A percentile compares a stretch with the other conserved stretches of the same genome.
Conservation (phyloP, 176 grass and related monocot genomes). For the Triticum urartu region DNA sequence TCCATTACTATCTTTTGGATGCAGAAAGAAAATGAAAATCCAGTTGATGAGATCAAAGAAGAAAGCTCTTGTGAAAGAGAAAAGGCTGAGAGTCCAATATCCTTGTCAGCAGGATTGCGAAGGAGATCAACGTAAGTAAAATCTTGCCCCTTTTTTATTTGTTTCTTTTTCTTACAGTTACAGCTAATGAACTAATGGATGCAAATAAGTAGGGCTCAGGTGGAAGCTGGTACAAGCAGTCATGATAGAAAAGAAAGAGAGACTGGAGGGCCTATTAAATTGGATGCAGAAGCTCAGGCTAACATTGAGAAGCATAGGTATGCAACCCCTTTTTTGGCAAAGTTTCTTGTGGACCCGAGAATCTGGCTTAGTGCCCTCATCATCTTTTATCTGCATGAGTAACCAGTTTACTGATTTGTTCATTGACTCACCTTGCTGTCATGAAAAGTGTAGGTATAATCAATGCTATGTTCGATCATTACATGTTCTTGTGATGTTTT, state of each 20-base stretch:
- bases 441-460: not conserved
- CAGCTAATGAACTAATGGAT: not conserved
- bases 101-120: slow-evolving; percentile 47
- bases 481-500: not conserved
- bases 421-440: not conserved
- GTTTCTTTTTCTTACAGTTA: not conserved
- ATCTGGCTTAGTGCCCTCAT: not conserved
- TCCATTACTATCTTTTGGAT: not conserved
- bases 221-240: slow-evolving; percentile 34
- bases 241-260: slow-evolving; percentile 47
- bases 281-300: slow-evolving; percentile 71
- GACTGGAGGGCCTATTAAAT: slow-evolving; percentile 57
- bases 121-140: slow-evolving; percentile 58
- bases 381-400: not conserved
- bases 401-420: not conserved
- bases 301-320: slow-evolving; percentile 89
- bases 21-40: slow-evolving; percentile 35
- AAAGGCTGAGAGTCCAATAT: slow-evolving; percentile 11
- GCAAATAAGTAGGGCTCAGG: slow-evolving; percentile 42
- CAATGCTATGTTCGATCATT: not conserved
- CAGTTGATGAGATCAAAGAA: slow-evolving; percentile 29
- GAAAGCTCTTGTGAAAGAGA: slow-evolving; percentile 25
- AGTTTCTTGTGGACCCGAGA: not conserved
- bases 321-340: not conserved
- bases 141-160: not conserved